Base-by-base conservation (phyloP, 345 rosid species). In the Raphanus sativus region DNA sequence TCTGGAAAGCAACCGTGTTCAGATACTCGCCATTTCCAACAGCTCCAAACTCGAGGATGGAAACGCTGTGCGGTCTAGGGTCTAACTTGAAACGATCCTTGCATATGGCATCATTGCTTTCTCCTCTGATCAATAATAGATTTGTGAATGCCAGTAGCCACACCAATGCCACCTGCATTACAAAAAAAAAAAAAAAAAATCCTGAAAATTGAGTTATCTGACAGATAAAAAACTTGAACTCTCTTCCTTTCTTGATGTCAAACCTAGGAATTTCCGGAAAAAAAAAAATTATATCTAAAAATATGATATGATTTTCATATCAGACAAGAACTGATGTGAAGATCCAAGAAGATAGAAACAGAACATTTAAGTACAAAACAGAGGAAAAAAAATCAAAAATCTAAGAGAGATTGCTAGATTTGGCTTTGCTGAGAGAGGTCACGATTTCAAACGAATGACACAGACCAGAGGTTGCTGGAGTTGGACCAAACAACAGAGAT, bases 21-120 rank as follows among this genome's bases (percentile, higher is more conserved):
- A 90, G 73, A 4, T 89, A 78, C 80, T 89, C 89, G 29, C 97
- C 91, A 30, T 94, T 95, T 56, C 97, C 98, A 30, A 90, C 95
- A 26, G 97, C 98, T 60, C 98, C 95, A 72, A 91, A 94, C 83
- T 94, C 98, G 45, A 80, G 81, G 13, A 90, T 94, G 1, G 97
- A 94, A 69, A 92, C 97, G 56, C 95, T 94, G 40, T 89, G 97
- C 0, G 93, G 98, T 76, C 98, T 86, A 1, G 97, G 90, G 48
- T 85, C 81, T 75, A 91, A 81, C 71, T 75, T 80, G 58, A 83
- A 78, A 69, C 71, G 83, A 52, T 71, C 40, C 62, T 86, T 87
- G 71, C 98, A 92, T 2, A 74, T 66, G 24, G 77, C 85, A 30
- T 78, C 72, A 38, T 80, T 84, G 48, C 77, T 70, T 50, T 83